Percentiles rank a stretch among this genome's conserved stretches.
Evolutionary conservation across 139 green algal genomes (phyloP).

Genomic region (Coelastrella sp.): DNA sequence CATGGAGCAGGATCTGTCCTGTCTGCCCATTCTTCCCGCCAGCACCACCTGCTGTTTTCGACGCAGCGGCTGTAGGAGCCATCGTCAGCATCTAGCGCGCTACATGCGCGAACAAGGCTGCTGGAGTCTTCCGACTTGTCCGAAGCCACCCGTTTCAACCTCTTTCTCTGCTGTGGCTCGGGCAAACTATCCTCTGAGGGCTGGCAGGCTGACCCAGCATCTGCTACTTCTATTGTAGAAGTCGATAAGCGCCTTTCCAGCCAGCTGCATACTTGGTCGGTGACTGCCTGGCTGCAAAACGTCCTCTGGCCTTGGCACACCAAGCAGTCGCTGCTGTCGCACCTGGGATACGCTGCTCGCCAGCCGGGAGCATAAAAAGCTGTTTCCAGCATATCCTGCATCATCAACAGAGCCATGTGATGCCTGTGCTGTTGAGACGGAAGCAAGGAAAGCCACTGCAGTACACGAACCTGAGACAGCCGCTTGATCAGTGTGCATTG

Average conservation of each 20-base stretch:
- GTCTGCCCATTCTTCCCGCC: slow-evolving; percentile 6
- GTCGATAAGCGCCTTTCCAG: slow-evolving; percentile 26
- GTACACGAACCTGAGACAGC: slow-evolving; percentile 22
- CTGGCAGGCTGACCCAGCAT: not conserved
- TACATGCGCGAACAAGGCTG: not conserved
- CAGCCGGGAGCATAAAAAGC: not conserved
- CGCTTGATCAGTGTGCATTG: slow-evolving; percentile 8
- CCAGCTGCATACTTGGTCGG: slow-evolving; percentile 17
- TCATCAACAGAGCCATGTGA: not conserved
- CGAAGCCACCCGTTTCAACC: slow-evolving; percentile 8
- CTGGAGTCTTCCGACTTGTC: not conserved
- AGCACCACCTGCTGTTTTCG: not conserved
- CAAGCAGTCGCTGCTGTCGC: slow-evolving; percentile 56
- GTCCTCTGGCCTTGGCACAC: slow-evolving; percentile 49
- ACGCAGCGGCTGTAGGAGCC: not conserved
- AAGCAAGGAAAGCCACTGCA: not conserved
- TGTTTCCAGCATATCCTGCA: slow-evolving; percentile 23
- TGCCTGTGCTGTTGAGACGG: not conserved
- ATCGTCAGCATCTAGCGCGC: not conserved
- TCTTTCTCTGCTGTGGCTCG: slow-evolving; percentile 9
- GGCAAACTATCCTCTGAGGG: not conserved
- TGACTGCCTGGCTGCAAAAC: slow-evolving; percentile 23
- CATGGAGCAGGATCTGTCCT: slow-evolving; percentile 9
- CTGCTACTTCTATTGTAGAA: not conserved
- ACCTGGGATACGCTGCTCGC: slow-evolving; percentile 9